A percentile compares a stretch with the other conserved stretches of the same genome.
phyloP scores from a whole-genome alignment of 768 basidiomycete genomes.

The Leccinum subgranulosum region DNA sequence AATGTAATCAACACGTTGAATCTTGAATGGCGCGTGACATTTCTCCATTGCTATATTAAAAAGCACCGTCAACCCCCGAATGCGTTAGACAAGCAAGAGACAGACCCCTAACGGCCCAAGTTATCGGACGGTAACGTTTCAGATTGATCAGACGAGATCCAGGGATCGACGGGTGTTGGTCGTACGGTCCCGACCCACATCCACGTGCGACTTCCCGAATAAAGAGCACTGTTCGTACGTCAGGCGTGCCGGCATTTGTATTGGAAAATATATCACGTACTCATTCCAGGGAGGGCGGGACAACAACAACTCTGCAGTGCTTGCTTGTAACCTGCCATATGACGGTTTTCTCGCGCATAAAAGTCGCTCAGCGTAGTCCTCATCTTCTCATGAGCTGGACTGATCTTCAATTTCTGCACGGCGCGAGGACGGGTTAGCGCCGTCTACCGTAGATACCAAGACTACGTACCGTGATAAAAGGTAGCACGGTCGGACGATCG shows the following conservation, averaged over 20 bases:
- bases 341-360: conserved; percentile 24
- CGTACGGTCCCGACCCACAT: conserved; percentile 29
- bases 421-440: not conserved
- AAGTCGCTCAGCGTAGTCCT: conserved; percentile 17
- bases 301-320: conserved; percentile 28
- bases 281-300: conserved; percentile 33
- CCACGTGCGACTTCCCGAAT: conserved; percentile 32
- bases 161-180: conserved; percentile 24
- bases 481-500: conserved; percentile 36
- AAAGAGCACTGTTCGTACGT: conserved; percentile 28
- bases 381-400: conserved; percentile 21
- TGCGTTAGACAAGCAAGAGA: not conserved
- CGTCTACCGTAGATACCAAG: not conserved
- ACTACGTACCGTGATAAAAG: conserved; percentile 23
- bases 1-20: conserved; percentile 33
- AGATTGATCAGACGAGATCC: conserved; percentile 37
- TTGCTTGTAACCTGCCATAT: conserved; percentile 30
- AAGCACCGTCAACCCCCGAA: not conserved
- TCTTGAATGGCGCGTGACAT: conserved; percentile 42
- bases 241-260: not conserved
- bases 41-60: conserved; percentile 41
- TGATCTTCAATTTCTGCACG: conserved; percentile 26
- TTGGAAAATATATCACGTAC: conserved; percentile 8
- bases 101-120: conserved; percentile 41
- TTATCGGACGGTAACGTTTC: conserved; percentile 35